Base-by-base conservation (phyloP, 306 rosid species). In the Pyrus betulifolia region DNA sequence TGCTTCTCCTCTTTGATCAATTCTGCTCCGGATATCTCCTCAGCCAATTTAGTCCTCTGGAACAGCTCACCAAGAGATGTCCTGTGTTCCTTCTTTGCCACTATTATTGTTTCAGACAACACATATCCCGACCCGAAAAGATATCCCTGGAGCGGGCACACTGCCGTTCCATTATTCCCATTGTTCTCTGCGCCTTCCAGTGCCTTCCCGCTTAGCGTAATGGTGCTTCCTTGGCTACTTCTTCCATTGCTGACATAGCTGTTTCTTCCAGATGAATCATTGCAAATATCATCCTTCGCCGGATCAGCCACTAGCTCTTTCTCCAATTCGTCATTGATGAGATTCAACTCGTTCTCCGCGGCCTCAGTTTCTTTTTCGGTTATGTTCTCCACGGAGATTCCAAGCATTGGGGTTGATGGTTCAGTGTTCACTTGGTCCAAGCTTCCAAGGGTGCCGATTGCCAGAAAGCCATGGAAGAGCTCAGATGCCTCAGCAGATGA, bases 391-490 rank as follows among this genome's bases (percentile, higher is more conserved):
- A 92, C 86, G 1, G 97, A 90, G 70, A 87, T 86, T 46, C 89
- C 82, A 67, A 95, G 90, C 79, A 85, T 86, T 79, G 99, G 99
- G 30, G 97, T 95, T 78, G 92, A 82, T 54, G 93, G 88, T 69
- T 87, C 86, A 5, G 82, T 68, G 19, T 74, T 69, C 17, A 81
- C 75, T 74, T 92, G 93, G 11, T 90, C 97, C 10, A 91, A 82
- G 23, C 55, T 49, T 6, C 97, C 98, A 57, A 95, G 93, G 28
- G 99, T 95, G 69, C 99, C 99, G 19, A 95, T 92, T 10, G 99
- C 97, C 21, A 95, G 84, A 74, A 95, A 95, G n/a, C 99, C 99
- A 52, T 94, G 97, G 83, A 92, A 95, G 85, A 89, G 86, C 76
- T 91, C 93, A 76, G 81, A 85, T 67, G 89, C 84, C 22, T 80